Evolutionary conservation across 2,329 filamentous ascomycete species (phyloP), one percentile per base, ranked within the genome.

Genomic region (Talaromyces sp.): DNA sequence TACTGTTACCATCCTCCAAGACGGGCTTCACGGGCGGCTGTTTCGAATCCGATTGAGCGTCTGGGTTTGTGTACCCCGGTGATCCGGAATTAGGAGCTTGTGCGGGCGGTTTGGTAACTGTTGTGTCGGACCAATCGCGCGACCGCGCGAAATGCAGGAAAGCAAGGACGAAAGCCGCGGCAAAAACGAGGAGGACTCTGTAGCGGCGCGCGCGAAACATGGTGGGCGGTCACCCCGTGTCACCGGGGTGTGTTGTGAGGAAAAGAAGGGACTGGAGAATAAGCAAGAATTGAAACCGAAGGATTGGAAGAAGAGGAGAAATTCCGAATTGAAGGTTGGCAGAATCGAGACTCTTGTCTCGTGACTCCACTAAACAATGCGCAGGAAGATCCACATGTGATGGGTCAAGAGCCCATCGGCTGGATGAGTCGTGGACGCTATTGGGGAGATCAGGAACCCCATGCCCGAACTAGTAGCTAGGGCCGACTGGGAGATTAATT

Each of bases 121-220:
- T 53, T 16, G 36, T 16, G 20, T 58, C 48, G 3, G 19, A 52
- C 70, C 74, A 75, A 50, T 76, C 68, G 52, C 71, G 73, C 53
- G 79, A 75, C 44, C 72, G 71, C 30, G 74, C 69, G 57, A 84
- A 82, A 58, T 80, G 79, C 62, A 84, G 77, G 48, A 85, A 67
- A 3, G 77, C 65, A 36, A 78, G 64, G 35, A 77, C 58, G 16
- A 74, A 66, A 49, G 77, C 65, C 49, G 73, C 65, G 29, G 76
- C 75, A 51, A 80, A 76, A 33, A 76, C 59, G 47, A 80, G 57
- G 49, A 77, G 75, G 30, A 75, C 62, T 51, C 78, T 73, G 61
- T 80, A 80, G 58, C 78, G 75, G 48, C 78, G 77, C 55, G 77
- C 62, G 49, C 76, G 76, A 62, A 79, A 67, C 78, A 80, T 80